Conservation (phyloP, 306 rosid species). For the Echinosophora koreensis region DNA sequence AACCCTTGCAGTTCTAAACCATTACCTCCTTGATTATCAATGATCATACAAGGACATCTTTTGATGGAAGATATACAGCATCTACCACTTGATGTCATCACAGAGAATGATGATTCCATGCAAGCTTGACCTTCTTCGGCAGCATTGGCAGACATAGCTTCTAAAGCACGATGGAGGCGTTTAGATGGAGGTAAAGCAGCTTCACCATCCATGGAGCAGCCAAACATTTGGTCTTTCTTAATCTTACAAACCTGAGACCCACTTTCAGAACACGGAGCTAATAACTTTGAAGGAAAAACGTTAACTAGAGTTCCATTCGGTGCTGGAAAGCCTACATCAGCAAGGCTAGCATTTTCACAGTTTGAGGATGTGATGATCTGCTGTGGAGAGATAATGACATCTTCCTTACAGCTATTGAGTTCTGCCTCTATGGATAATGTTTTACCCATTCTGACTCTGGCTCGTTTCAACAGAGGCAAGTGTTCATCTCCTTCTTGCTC, state of each 20-base stretch:
- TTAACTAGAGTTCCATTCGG: constrained; percentile 49
- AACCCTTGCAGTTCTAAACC: constrained; percentile 48
- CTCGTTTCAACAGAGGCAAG: constrained; percentile 91
- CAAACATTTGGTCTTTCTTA: constrained; percentile 68
- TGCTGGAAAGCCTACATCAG: constrained; percentile 49
- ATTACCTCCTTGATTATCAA: constrained; percentile 51
- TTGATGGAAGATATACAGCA: constrained; percentile 49
- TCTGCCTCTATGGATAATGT: constrained; percentile 57
- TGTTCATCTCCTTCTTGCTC: constrained; percentile 91
- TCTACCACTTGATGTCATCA: constrained; percentile 47
- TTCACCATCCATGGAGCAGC: constrained; percentile 77
- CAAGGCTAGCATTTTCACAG: constrained; percentile 55
- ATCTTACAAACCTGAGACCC: constrained; percentile 63
- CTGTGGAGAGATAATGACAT: constrained; percentile 43
- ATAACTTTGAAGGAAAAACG: constrained; percentile 55
- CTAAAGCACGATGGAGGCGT: constrained; percentile 95
- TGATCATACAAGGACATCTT: constrained; percentile 42
- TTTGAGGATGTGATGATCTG: constrained; percentile 48
- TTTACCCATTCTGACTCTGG: constrained; percentile 92
- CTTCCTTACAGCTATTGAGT: constrained; percentile 59
- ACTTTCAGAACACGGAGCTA: constrained; percentile 55
- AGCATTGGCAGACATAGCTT: constrained; percentile 98
- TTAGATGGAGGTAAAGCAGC: constrained; percentile 95
- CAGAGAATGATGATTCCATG: constrained; percentile 52
- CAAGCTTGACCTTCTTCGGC: constrained; percentile 71